Percentiles rank a stretch among this genome's conserved stretches.
Evolutionary conservation across 306 rosid species (phyloP).

Genomic region (Vigna trinervia): DNA sequence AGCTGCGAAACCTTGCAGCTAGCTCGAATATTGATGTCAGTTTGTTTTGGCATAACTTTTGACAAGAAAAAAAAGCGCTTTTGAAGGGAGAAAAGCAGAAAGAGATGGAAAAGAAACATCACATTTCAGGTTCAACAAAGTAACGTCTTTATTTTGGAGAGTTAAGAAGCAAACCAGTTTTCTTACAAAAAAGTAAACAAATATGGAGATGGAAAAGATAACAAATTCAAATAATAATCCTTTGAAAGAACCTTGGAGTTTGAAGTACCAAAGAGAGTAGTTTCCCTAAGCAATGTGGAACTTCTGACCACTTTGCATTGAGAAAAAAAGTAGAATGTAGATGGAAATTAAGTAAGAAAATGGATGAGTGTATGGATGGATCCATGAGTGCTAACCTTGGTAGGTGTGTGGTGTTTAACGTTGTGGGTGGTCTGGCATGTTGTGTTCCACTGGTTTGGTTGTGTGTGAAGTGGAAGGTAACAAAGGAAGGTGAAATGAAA

Average conservation of each 20-base stretch:
- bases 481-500: background rate
- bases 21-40: slow-evolving; percentile 45
- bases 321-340: background rate
- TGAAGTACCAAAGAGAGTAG: too few relatives aligned
- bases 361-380: background rate
- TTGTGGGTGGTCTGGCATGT: background rate
- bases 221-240: too few relatives aligned
- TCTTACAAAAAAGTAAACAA: background rate
- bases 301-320: background rate
- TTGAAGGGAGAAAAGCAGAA: slow-evolving; percentile 34
- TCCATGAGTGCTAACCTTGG: background rate
- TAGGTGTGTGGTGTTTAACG: background rate
- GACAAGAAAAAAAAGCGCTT: slow-evolving; percentile 33
- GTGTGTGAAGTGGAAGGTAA: background rate
- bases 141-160: background rate
- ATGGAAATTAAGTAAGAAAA: background rate
- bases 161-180: background rate
- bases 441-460: background rate
- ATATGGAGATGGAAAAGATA: background rate
- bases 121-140: slow-evolving; percentile 10
- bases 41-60: slow-evolving; percentile 34
- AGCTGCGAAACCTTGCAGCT: slow-evolving; percentile 59
- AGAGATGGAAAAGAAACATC: slow-evolving; percentile 49
- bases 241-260: too few relatives aligned
- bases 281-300: too few relatives aligned